Conservation (phyloP, 441 rosid species). For the Gossypium davidsonii region DNA sequence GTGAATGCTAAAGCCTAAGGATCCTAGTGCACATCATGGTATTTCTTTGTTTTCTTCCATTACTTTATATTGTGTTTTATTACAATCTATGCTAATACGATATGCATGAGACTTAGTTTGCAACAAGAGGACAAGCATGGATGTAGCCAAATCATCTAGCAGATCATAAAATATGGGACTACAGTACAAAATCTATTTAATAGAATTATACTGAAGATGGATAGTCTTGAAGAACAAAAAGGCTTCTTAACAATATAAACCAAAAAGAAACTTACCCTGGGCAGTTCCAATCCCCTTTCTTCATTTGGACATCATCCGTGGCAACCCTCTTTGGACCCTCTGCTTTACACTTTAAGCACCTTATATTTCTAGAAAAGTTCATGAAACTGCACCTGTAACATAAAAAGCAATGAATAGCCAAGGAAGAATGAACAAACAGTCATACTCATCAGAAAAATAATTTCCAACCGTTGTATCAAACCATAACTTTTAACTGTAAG, state of each 20-base stretch:
- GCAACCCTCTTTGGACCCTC: slow-evolving; percentile 47
- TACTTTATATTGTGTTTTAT: background rate
- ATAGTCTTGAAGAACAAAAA: background rate
- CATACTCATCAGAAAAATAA: background rate
- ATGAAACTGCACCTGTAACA: slow-evolving; percentile 52
- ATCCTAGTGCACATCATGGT: background rate
- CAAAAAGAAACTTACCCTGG: slow-evolving; percentile 38
- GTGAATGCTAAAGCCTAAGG: background rate
- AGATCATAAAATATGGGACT: background rate
- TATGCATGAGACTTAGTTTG: background rate
- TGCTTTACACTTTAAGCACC: slow-evolving; percentile 61
- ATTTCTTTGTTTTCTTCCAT: background rate
- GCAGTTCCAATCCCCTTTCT: slow-evolving; percentile 88
- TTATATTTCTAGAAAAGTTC: slow-evolving; percentile 61
- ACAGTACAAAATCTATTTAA: background rate
- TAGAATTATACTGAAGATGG: background rate
- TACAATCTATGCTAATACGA: background rate
- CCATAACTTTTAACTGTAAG: background rate
- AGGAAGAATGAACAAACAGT: background rate
- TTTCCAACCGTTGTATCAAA: background rate
- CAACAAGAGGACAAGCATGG: background rate
- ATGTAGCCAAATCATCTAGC: background rate
- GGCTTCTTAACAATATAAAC: background rate
- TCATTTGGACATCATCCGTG: slow-evolving; percentile 43
- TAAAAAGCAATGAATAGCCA: background rate